These are phyloP conservation scores for Hemileccinum impolitum DNA, from an alignment of 768 basidiomycete genomes.

Conservation along the genomic window DNA sequence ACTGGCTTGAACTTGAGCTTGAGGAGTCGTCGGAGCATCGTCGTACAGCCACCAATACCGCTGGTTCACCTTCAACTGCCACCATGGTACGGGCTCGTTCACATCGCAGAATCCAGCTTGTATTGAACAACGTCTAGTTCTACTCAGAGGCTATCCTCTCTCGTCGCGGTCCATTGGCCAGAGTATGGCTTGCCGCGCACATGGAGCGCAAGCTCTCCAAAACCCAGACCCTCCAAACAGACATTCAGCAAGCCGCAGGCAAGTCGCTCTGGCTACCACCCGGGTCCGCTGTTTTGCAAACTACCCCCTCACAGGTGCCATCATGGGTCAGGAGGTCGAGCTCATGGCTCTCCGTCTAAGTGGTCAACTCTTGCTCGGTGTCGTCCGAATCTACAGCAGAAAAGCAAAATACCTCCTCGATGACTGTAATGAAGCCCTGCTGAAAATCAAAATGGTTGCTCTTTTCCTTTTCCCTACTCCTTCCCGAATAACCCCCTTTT, in stretches of 20 bases:
- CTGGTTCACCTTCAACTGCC: conserved; percentile 13
- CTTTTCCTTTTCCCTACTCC: conserved; percentile 1
- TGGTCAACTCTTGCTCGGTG: conserved; percentile 93
- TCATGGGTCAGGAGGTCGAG: conserved; percentile 90
- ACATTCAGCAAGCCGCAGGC: conserved; percentile 94
- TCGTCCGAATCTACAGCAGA: conserved; percentile 94
- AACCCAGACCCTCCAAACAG: conserved; percentile 88
- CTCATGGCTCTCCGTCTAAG: conserved; percentile 95
- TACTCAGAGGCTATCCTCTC: conserved; percentile 94
- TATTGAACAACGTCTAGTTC: conserved; percentile 47
- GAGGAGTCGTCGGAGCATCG: conserved; percentile 12
- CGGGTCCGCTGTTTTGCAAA: not conserved
- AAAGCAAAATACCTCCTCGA: conserved; percentile 98
- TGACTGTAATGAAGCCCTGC: conserved; percentile 94
- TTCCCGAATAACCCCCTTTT: conserved; percentile 1
- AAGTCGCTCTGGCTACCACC: not conserved
- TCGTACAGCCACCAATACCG: conserved; percentile 24
- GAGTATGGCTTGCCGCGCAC: conserved; percentile 99
- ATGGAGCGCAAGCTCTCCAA: conserved; percentile 98
- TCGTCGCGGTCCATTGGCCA: conserved; percentile 89
- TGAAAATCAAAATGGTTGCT: conserved; percentile 90
- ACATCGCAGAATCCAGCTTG: too few species aligned
- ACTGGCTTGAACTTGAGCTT: too few species aligned
- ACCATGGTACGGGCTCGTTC: conserved; percentile 18
- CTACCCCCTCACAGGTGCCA: conserved; percentile 59